Evolutionary conservation across 176 grass and related monocot species (phyloP), one percentile per base, ranked within the genome.

Genomic region (Metroxylon sagu): DNA sequence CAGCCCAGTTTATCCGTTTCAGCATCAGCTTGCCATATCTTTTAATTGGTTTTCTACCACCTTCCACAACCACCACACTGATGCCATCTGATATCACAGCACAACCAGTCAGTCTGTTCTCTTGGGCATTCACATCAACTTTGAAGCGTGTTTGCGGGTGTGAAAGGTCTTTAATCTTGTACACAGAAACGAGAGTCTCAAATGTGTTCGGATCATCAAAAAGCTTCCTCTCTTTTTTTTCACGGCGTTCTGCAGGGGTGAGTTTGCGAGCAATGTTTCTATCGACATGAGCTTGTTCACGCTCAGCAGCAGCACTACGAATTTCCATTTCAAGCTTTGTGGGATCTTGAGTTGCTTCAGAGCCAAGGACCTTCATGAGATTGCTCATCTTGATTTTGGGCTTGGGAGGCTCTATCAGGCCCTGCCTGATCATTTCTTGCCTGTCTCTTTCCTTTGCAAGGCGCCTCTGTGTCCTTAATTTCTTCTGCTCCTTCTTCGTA

Each of bases 381-480:
- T 97, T 97, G 73, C 93, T 97, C 93, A 97, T 97, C 68, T 97
- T 97, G 48, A 97, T 84, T 81, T 97, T 97, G 2, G 93, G 72
- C 53, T 97, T 97, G 18, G 93, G 93, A 55, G 93, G 87, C 77
- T 97, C 93, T 68, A 97, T 69, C 29, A 97, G 84, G 6, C 93
- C 93, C 70, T 97, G 93, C 62, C 93, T 87, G 59, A 97, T 97
- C 93, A 97, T 97, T 65, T 97, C 93, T 80, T 97, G 93, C 72
- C 87, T 84, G 51, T 97, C 93, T 80, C 81, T 91, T 71, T 97
- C 93, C 64, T 97, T 97, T 54, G 93, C 93, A 53, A 97, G 79
- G 29, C 93, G 93, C 60, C 83, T 84, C 70, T 97, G 87, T 60
- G 93, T 97, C 69, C 93, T 86, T 25, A 97, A 79, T 75, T 97